Percentiles rank a stretch among this genome's conserved stretches.
These are phyloP conservation scores for Picocystis salinarum DNA, from an alignment of 139 green algal genomes.

Conservation along the genomic window DNA sequence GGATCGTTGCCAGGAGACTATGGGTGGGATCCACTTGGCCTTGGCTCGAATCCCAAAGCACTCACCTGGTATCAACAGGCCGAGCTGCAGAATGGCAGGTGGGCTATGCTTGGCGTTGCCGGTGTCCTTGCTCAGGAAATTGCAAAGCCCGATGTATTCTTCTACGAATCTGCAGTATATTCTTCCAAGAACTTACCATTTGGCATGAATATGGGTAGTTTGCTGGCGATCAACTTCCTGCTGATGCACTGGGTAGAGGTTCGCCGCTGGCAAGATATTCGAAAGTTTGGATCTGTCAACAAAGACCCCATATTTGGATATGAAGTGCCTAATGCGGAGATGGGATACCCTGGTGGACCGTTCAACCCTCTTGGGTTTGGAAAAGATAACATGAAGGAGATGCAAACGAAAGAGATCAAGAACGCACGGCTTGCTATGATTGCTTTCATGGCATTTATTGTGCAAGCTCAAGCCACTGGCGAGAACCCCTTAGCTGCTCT, in stretches of 20 bases:
- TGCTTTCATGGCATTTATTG: slow-evolving; percentile 56
- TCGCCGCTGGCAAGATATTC: slow-evolving; percentile 29
- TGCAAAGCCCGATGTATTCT: slow-evolving; percentile 47
- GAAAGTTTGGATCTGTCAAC: slow-evolving; percentile 31
- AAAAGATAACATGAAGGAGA: slow-evolving; percentile 25
- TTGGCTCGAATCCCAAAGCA: slow-evolving; percentile 1
- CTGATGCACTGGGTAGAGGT: slow-evolving; percentile 29
- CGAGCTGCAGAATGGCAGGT: slow-evolving; percentile 25
- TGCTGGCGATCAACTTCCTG: slow-evolving; percentile 16
- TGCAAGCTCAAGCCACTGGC: slow-evolving; percentile 32
- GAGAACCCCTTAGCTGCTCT: neutral
- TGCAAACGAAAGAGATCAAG: slow-evolving; percentile 64
- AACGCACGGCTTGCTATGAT: slow-evolving; percentile 81
- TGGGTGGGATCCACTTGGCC: slow-evolving; percentile 11
- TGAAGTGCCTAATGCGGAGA: slow-evolving; percentile 18
- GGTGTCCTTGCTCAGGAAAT: slow-evolving; percentile 27
- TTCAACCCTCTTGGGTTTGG: slow-evolving; percentile 66
- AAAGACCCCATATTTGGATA: slow-evolving; percentile 42
- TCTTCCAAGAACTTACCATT: slow-evolving; percentile 6
- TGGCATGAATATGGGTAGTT: neutral
- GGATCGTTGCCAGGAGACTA: slow-evolving; percentile 9
- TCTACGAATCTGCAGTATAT: slow-evolving; percentile 21
- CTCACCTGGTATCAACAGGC: slow-evolving; percentile 16
- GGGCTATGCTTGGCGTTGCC: slow-evolving; percentile 26
- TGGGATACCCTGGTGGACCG: slow-evolving; percentile 45